Percentiles rank a stretch among this genome's conserved stretches.
phyloP scores from a whole-genome alignment of 257 asterid genomes.

The Paulownia fortunei region DNA sequence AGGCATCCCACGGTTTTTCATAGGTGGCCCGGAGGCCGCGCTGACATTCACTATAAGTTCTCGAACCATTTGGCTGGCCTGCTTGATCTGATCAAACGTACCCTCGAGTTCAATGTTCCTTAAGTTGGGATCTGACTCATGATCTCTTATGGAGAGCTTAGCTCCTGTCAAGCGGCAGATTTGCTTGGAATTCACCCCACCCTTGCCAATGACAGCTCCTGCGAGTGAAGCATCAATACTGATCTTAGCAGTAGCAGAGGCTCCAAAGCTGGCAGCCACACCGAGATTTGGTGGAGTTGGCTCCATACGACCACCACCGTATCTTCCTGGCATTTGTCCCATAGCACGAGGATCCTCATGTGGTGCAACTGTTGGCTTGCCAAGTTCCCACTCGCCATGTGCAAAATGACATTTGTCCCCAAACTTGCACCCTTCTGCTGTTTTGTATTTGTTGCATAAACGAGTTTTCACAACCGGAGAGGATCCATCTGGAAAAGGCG shows the following conservation, averaged over 20 bases:
- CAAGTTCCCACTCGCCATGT: constrained; percentile 83
- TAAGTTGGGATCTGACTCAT: constrained; percentile 64
- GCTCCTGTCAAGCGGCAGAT: constrained; percentile 75
- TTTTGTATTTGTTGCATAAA: constrained; percentile 62
- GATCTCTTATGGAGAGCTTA: constrained; percentile 71
- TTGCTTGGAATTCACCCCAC: constrained; percentile 80
- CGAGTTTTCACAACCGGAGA: constrained; percentile 71
- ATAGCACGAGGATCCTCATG: constrained; percentile 62
- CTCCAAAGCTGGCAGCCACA: constrained; percentile 65
- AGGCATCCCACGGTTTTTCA: constrained; percentile 39
- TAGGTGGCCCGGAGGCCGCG: constrained; percentile 45
- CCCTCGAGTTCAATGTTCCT: constrained; percentile 85
- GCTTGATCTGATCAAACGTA: constrained; percentile 74
- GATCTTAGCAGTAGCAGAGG: constrained; percentile 78
- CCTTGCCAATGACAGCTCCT: constrained; percentile 77
- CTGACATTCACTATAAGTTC: constrained; percentile 64
- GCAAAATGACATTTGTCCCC: constrained; percentile 83
- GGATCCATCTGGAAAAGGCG: constrained; percentile 61
- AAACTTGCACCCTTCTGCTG: constrained; percentile 83
- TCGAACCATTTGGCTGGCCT: constrained; percentile 83
- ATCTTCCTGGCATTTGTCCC: constrained; percentile 53
- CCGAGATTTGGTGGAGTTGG: constrained; percentile 46
- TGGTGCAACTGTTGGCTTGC: constrained; percentile 51
- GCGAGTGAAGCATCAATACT: constrained; percentile 80
- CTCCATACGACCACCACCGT: constrained; percentile 54